These are phyloP conservation scores for Amniculicola lignicola DNA, from an alignment of 495 filamentous ascomycete species.

Conservation along the genomic window DNA sequence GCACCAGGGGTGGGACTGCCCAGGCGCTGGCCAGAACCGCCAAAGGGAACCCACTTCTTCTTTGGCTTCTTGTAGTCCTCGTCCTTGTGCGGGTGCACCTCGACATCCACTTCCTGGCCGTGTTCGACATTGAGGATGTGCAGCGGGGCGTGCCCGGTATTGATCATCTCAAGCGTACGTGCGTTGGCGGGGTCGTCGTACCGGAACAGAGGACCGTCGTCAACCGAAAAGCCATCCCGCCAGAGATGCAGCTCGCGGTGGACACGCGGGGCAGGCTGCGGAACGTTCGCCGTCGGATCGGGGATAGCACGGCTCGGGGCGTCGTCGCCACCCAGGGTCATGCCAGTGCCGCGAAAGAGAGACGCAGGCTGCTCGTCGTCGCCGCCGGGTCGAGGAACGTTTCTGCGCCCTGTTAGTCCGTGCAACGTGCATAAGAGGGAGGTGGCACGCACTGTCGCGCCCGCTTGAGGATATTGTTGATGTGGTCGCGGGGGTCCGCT, in stretches of 20 bases:
- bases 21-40: conserved; percentile 77
- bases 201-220: conserved; percentile 85
- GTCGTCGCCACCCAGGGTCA: conserved; percentile 88
- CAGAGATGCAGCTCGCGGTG: conserved; percentile 82
- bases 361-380: conserved; percentile 54
- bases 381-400: conserved; percentile 55
- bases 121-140: conserved; percentile 82
- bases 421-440: not conserved
- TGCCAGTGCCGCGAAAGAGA: conserved; percentile 75
- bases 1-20: conserved; percentile 81
- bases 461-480: conserved; percentile 76
- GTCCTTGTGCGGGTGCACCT: conserved; percentile 73
- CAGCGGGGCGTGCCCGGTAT: conserved; percentile 79
- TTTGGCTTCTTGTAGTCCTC: conserved; percentile 80
- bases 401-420: conserved; percentile 45
- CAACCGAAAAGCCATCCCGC: conserved; percentile 91
- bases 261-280: conserved; percentile 50
- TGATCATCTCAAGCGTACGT: conserved; percentile 77
- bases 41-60: conserved; percentile 82
- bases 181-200: conserved; percentile 87
- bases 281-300: conserved; percentile 52
- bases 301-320: conserved; percentile 70
- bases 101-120: conserved; percentile 86
- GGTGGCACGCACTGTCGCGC: conserved; percentile 64
- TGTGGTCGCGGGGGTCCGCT: conserved; percentile 58